Evolutionary conservation across 495 filamentous ascomycete genomes (phyloP).

Genomic region (Trichocladium antarcticum): DNA sequence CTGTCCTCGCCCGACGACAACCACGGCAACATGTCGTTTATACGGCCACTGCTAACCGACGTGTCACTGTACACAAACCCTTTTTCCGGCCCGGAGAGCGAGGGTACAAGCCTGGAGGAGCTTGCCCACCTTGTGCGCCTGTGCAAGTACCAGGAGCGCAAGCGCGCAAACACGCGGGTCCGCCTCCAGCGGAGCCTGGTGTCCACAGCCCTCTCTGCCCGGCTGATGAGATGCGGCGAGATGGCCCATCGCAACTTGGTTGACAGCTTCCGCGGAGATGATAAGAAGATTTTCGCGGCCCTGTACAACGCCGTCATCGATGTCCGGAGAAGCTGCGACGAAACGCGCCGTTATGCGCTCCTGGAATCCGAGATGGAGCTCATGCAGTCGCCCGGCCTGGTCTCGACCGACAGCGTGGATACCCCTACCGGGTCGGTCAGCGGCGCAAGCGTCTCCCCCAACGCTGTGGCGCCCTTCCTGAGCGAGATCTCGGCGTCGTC

Average conservation of each 20-base stretch:
- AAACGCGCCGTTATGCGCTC: slow-evolving; percentile 54
- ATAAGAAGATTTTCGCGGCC: slow-evolving; percentile 77
- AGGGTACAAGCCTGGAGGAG: slow-evolving; percentile 55
- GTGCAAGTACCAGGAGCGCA: slow-evolving; percentile 63
- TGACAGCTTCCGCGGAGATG: slow-evolving; percentile 78
- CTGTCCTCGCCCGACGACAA: slow-evolving; percentile 19
- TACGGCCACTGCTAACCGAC: slow-evolving; percentile 38
- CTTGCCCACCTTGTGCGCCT: slow-evolving; percentile 59
- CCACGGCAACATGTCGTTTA: slow-evolving; percentile 21
- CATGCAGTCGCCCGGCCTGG: slow-evolving; percentile 32
- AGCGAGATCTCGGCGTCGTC: slow-evolving; percentile 66
- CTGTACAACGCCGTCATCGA: slow-evolving; percentile 84
- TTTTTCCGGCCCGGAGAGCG: slow-evolving; percentile 34
- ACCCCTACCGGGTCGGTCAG: slow-evolving; percentile 30
- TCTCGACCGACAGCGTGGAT: slow-evolving; percentile 38
- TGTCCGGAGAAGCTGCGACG: slow-evolving; percentile 74
- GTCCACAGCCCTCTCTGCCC: slow-evolving; percentile 67
- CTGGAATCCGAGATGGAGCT: slow-evolving; percentile 57
- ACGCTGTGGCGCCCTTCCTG: slow-evolving; percentile 58
- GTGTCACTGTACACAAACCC: slow-evolving; percentile 43
- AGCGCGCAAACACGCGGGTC: slow-evolving; percentile 52
- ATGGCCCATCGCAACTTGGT: slow-evolving; percentile 72
- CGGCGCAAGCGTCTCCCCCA: slow-evolving; percentile 28
- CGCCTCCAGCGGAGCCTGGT: slow-evolving; percentile 57
- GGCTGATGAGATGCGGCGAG: slow-evolving; percentile 65